phyloP scores from a whole-genome alignment of 2,329 filamentous ascomycete species.

The Tolypocladium nubicola region DNA sequence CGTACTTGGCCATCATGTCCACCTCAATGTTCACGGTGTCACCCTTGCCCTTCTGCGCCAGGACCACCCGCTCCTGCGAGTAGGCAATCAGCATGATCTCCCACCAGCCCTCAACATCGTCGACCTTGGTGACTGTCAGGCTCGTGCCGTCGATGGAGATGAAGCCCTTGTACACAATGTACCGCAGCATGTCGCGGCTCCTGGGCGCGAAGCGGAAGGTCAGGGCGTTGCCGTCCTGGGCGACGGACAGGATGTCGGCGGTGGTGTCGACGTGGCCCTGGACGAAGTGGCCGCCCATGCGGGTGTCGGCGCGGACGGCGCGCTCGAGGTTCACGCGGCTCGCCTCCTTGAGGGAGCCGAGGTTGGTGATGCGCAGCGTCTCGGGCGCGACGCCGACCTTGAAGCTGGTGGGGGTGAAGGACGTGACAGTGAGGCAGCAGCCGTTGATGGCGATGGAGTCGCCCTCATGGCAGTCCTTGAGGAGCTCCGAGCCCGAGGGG shows the following conservation, averaged over 20 bases:
- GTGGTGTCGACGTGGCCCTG: conserved; percentile 95
- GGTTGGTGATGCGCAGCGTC: conserved; percentile 88
- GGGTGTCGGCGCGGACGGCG: conserved; percentile 79
- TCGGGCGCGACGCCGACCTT: conserved; percentile 92
- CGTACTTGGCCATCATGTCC: conserved; percentile 77
- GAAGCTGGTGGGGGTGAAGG: conserved; percentile 49
- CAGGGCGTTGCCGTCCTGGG: conserved; percentile 79
- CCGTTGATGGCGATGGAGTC: conserved; percentile 96
- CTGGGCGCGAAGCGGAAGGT: conserved; percentile 74
- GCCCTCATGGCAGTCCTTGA: conserved; percentile 73
- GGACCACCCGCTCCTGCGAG: conserved; percentile 84
- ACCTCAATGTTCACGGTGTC: conserved; percentile 89
- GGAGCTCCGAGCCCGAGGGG: conserved; percentile 55
- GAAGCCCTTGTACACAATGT: conserved; percentile 94
- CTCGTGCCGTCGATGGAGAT: conserved; percentile 91
- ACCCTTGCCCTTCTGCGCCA: conserved; percentile 66
- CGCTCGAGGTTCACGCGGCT: conserved; percentile 86
- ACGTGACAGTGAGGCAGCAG: conserved; percentile 82
- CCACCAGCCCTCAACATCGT: conserved; percentile 72
- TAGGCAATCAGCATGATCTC: conserved; percentile 98
- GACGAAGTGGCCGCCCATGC: conserved; percentile 97
- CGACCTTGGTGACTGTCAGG: conserved; percentile 78
- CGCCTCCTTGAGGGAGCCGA: conserved; percentile 58
- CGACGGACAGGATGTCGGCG: conserved; percentile 61
- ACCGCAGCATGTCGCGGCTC: conserved; percentile 60